Evolutionary conservation across 345 rosid genomes (phyloP), one percentile per base, ranked within the genome.

Genomic region (Citrus australasica): DNA sequence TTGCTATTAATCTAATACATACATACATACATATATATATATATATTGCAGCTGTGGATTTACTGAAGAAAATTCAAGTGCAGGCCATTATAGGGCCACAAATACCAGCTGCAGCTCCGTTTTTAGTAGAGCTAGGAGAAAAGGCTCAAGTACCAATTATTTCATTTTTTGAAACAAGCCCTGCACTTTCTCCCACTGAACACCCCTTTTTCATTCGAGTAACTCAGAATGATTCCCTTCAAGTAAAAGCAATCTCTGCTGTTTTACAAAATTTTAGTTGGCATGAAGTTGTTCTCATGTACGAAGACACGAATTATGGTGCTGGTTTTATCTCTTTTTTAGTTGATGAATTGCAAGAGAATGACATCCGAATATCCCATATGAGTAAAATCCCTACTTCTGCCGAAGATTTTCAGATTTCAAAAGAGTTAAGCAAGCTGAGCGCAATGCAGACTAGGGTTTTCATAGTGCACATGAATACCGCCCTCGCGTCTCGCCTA

Each of bases 51-150:
- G 90, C 83, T 27, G 28, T 81, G 21, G 87, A 88, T 25, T 71
- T 86, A 81, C 77, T 88, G 60, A 32, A 83, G 42, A 86, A 88
- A 32, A 78, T 60, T 32, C 40, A 81, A 59, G 89, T 86, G 28
- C 79, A 82, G 16, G 89, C 86, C 28, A 86, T 88, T 59, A n/a
- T 88, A 1, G 90, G 89, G 2, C 89, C 89, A 27, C 42, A 63
- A 30, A 67, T 67, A 40, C 79, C 89, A 11, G 79, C 28, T 72
- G 83, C 84, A 62, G 75, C 87, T n/a, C 59, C 79, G n/a, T 83
- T 86, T 66, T 51, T 84, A 8, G 61, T 81, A 13, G 67, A 77
- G 19, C 71, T 85, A 0, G 89, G 90, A 25, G 67, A 58, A 61
- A 84, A 80, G 53, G 78, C 82, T 71, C 79, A 81, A 0, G 84